Evolutionary conservation across 2,329 filamentous ascomycete species (phyloP).

Genomic region (Fusarium papillatum): DNA sequence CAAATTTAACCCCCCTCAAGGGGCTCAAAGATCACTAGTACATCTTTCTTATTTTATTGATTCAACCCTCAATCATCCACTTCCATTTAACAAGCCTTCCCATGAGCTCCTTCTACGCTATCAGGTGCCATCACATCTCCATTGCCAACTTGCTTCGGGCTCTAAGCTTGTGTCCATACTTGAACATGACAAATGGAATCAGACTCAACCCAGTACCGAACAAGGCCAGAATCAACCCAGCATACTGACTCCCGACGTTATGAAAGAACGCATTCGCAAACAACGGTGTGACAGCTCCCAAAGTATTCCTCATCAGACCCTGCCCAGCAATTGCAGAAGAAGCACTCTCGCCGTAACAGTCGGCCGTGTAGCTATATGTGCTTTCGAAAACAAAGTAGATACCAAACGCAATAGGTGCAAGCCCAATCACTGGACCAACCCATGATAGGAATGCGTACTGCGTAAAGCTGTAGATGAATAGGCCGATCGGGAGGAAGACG

Average conservation of each 20-base stretch:
- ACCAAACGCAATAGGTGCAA: background rate
- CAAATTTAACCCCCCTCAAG: background rate
- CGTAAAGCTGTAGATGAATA: background rate
- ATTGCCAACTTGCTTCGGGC: background rate
- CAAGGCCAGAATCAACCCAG: background rate
- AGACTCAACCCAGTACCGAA: background rate
- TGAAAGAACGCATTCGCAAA: background rate
- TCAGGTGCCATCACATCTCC: background rate
- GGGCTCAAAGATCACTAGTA: background rate
- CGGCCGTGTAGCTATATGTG: background rate
- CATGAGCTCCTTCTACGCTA: background rate
- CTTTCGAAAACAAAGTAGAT: background rate
- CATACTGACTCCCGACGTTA: background rate
- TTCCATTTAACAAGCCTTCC: background rate
- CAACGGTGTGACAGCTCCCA: background rate
- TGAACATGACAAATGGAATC: background rate
- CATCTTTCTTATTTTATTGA: background rate
- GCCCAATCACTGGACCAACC: background rate
- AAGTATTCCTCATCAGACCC: background rate
- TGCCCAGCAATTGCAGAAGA: background rate
- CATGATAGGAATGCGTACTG: background rate
- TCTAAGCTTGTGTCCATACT: background rate
- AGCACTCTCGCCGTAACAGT: background rate
- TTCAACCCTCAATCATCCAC: background rate
- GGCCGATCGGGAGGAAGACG: background rate